A percentile compares a stretch with the other conserved stretches of the same genome.
Evolutionary conservation across 2,329 filamentous ascomycete genomes (phyloP).

Genomic region (Paraconiothyrium brasiliense): DNA sequence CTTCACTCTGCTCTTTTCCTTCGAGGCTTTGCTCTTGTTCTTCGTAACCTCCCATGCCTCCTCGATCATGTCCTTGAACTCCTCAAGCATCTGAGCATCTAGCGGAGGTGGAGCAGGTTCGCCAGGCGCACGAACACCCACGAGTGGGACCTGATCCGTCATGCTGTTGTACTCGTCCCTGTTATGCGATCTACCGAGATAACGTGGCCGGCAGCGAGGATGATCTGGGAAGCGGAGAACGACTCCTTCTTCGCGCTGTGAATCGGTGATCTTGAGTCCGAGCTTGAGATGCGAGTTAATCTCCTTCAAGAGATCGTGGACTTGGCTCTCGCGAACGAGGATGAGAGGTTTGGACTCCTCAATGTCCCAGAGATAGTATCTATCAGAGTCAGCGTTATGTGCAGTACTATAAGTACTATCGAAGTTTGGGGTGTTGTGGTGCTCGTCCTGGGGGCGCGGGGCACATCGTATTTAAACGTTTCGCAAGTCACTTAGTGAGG

Average conservation of each 20-base stretch:
- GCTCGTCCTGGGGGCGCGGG: no score
- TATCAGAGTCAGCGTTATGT: constrained; percentile 40
- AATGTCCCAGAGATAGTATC: constrained; percentile 71
- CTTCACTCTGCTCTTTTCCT: constrained; percentile 61
- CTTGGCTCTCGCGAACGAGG: constrained; percentile 73
- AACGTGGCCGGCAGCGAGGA: constrained; percentile 71
- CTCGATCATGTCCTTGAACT: constrained; percentile 66
- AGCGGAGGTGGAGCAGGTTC: constrained; percentile 35
- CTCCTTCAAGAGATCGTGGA: constrained; percentile 69
- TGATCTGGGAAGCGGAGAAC: constrained; percentile 68
- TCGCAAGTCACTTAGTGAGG: not conserved
- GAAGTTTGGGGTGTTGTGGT: no score
- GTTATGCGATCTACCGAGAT: constrained; percentile 67
- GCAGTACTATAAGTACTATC: no score
- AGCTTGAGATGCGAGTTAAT: constrained; percentile 68
- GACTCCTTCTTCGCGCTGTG: constrained; percentile 64
- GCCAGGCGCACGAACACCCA: constrained; percentile 22
- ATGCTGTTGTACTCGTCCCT: constrained; percentile 56
- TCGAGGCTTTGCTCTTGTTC: constrained; percentile 58
- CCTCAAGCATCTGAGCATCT: constrained; percentile 52
- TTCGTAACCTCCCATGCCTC: constrained; percentile 61
- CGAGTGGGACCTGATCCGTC: constrained; percentile 31
- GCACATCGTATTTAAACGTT: no score
- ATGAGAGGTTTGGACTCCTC: constrained; percentile 63
- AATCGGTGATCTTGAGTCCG: constrained; percentile 66